These are phyloP conservation scores for Acer campestre DNA, from an alignment of 345 rosid genomes.

Conservation along the genomic window DNA sequence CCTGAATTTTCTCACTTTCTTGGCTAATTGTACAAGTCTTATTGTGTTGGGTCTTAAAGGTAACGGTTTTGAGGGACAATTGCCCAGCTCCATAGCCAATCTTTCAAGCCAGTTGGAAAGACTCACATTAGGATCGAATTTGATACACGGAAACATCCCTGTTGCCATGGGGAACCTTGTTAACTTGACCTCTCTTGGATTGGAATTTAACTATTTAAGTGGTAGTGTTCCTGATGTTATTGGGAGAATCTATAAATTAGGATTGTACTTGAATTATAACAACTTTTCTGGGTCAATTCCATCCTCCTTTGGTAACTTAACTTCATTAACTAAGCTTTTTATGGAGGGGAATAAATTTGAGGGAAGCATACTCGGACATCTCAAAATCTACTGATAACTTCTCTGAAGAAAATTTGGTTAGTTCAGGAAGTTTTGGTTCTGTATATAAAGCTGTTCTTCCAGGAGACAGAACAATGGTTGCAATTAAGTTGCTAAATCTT, in stretches of 20 bases:
- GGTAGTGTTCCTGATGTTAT: conserved; percentile 17
- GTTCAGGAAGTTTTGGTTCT: conserved; percentile 33
- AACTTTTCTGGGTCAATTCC: conserved; percentile 27
- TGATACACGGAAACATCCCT: conserved; percentile 25
- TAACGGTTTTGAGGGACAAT: too few relatives aligned
- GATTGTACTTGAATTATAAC: neutral
- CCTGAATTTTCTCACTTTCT: too few relatives aligned
- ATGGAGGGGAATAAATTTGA: too few relatives aligned
- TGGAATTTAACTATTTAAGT: conserved; percentile 10
- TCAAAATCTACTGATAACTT: conserved; percentile 25
- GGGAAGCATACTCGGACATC: conserved; percentile 1
- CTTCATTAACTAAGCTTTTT: neutral
- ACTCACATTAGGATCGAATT: neutral
- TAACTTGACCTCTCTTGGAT: neutral
- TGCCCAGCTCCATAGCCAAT: too few relatives aligned
- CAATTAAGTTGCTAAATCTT: conserved; percentile 31
- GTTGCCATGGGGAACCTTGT: conserved; percentile 21
- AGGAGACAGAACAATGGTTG: conserved; percentile 13
- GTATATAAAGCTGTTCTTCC: conserved; percentile 25
- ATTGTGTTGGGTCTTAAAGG: too few relatives aligned
- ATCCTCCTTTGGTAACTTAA: conserved; percentile 30
- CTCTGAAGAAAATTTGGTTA: conserved; percentile 25
- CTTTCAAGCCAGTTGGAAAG: too few relatives aligned
- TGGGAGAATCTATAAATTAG: conserved; percentile 22
- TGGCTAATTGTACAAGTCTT: too few relatives aligned